Base-by-base conservation (phyloP, 2,329 filamentous ascomycete genomes). In the Raffaelea albimanens region DNA sequence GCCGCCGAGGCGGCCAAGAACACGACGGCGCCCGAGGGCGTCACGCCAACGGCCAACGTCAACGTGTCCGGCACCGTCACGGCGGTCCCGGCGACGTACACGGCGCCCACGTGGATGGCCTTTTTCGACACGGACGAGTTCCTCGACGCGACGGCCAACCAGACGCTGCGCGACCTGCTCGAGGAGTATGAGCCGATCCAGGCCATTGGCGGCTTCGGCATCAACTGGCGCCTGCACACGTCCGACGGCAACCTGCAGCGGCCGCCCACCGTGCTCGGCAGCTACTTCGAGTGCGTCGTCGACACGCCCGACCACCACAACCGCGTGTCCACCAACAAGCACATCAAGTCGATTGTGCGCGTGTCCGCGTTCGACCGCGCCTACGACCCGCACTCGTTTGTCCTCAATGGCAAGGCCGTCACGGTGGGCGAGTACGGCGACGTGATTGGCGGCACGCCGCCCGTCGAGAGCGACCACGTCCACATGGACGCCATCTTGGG, bases 71-170 rank as follows among this genome's bases (percentile, higher is more conserved):
- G 8, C 5, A 38, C 34, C 14, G 7, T 7, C 13, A 5, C 14
- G 5, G 34, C 34, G 8, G 34, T 38, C 14, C 18, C 34, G 14
- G 34, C 34, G 18, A 5, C 23, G 14, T 43, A 43, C 25, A 33
- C 23, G 20, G 23, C 23, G 20, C 41, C 50, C 1, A 52, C 50
- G 9, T 52, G 50, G 50, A 50, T 52, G 47, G 50, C 50, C 4
- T 52, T 52, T 33, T 47, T 50, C 22, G 50, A 52, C 29, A 42
- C 50, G 16, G 50, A 52, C 45, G 50, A 52, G 33, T 52, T 52
- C 8, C 46, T 52, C 10, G 50, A 52, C 25, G 25, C 47, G 19
- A 40, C 44, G 5, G 45, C 47, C 14, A 23, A 36, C 14, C 47
- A 43, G 40, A 43, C 47, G 20, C 40, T 52, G 20, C 45, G 50